These are phyloP conservation scores for Phaseolus coccineus DNA, from an alignment of 331 rosid genomes.

Conservation along the genomic window DNA sequence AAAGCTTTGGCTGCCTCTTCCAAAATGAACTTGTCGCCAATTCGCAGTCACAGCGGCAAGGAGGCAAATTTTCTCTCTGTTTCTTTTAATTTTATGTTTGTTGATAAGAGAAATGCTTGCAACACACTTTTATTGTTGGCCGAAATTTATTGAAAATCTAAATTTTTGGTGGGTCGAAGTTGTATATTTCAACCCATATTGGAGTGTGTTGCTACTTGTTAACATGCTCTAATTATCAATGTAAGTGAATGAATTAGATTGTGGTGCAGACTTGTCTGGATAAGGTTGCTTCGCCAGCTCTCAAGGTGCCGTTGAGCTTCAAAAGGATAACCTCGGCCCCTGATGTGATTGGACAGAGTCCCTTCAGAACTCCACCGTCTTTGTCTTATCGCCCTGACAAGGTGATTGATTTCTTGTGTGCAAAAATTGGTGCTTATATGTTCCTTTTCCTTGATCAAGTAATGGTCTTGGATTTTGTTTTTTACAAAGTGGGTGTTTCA, in stretches of 20 bases:
- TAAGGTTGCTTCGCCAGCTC: constrained; percentile 51
- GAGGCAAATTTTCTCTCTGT: constrained; percentile 53
- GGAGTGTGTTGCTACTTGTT: not conserved
- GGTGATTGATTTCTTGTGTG: constrained; percentile 53
- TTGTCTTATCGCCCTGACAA: constrained; percentile 69
- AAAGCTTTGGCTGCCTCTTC: constrained; percentile 83
- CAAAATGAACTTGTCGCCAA: constrained; percentile 59
- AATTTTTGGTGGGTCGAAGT: not conserved
- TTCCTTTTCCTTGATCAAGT: constrained; percentile 18
- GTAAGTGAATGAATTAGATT: not conserved
- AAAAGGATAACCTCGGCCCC: constrained; percentile 60
- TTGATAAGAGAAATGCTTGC: not conserved
- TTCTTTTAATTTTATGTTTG: constrained; percentile 10
- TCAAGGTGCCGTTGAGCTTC: constrained; percentile 54
- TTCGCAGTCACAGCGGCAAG: constrained; percentile 58
- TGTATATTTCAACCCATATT: not conserved
- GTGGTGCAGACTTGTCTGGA: constrained; percentile 58
- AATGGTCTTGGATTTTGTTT: not conserved
- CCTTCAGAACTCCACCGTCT: constrained; percentile 92
- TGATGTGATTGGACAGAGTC: constrained; percentile 64
- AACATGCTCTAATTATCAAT: not conserved
- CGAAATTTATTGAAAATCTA: not conserved
- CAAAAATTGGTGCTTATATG: constrained; percentile 7
- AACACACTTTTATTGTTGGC: not conserved
- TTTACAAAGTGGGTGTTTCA: constrained; percentile 1